Evolutionary conservation across 805 yeast genomes (phyloP), one percentile per base, ranked within the genome.

Genomic region (Yamadazyma scolyti): DNA sequence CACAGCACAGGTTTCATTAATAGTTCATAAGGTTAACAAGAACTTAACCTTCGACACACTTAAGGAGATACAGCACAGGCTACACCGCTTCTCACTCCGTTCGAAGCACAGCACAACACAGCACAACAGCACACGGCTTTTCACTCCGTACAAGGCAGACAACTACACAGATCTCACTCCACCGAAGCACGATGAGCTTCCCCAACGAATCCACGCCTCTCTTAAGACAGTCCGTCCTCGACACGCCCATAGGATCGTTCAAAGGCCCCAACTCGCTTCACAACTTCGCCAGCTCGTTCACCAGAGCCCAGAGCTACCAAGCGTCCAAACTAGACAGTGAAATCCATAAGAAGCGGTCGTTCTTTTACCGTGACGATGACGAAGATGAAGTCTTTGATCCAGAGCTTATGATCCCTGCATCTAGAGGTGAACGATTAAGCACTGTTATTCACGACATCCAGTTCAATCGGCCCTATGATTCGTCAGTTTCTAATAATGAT

Each of bases 221-320:
- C n/a, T n/a, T n/a, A 17, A 39, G 50, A 28, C 52, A 44, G 10
- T 43, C 51, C 6, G 39, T 56, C 22, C 40, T 58, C 16, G 64
- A 58, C 37, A 44, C 52, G 25, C 58, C 61, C 2, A 58, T 74
- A 16, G 81, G 81, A 3, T 77, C 82, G 12, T 77, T 76, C 50
- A 68, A 68, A 47, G 82, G 86, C 27, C 65, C 68, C 11, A 82
- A 82, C 56, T 82, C 93, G 1, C 52, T 86, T 24, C 77, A 80
- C 36, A 77, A 83, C 33, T 86, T 86, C 58, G 94, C 94, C 2
- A 75, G 84, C 9, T 85, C 95, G 0, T 77, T 71, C 48, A 73
- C 77, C 23, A 71, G 96, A 51, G 93, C 95, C 2, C 90, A 84
- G 52, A 75, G 87, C 3, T 73, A 70, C 52, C 66, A 72, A 28